phyloP scores from a whole-genome alignment of 345 rosid genomes.

The Acer saccharum region DNA sequence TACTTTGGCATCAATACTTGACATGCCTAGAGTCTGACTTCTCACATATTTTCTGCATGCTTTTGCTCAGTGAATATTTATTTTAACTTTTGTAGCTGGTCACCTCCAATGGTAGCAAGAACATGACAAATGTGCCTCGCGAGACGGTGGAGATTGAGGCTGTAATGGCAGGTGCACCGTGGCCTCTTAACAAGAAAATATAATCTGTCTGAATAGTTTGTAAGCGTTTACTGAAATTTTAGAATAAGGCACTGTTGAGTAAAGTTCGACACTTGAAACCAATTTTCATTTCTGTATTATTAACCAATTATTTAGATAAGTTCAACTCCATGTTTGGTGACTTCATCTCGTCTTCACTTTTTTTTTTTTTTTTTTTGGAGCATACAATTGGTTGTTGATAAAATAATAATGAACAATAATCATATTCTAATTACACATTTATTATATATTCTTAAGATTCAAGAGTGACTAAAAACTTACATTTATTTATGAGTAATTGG shows the following conservation, averaged over 20 bases:
- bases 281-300: not conserved
- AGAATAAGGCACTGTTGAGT: not conserved
- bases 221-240: not conserved
- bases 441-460: no score
- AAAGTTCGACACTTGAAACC: not conserved
- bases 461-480: no score
- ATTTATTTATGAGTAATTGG: no score
- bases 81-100: slow-evolving; percentile 41
- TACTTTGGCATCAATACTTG: not conserved
- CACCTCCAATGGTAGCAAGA: slow-evolving; percentile 67
- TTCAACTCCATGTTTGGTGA: not conserved
- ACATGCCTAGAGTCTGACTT: not conserved
- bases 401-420: no score
- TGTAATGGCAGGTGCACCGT: slow-evolving; percentile 81
- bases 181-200: slow-evolving; percentile 45
- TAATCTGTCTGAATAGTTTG: not conserved
- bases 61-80: not conserved
- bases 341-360: no score
- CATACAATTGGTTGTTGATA: no score
- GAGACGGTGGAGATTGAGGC: slow-evolving; percentile 78
- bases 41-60: not conserved
- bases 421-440: no score
- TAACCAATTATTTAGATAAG: not conserved
- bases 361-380: no score
- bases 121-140: slow-evolving; percentile 82